Evolutionary conservation across 805 yeast species (phyloP).

Genomic region (Yarrowia osloensis): DNA sequence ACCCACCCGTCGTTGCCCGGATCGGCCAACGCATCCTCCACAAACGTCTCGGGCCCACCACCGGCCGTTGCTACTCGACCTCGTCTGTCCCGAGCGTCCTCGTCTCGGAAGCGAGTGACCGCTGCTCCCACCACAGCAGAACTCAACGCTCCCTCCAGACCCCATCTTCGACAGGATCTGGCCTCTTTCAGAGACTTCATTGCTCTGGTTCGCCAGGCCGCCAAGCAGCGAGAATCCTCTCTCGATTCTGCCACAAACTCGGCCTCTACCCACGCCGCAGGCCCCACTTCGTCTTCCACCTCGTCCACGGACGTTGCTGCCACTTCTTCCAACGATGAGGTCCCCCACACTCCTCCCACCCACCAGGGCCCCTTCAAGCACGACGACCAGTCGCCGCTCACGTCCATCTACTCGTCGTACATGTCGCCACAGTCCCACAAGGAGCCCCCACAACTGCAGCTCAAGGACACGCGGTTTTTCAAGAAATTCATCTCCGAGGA

Average conservation of each 20-base stretch:
- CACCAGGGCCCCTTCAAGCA: conserved; percentile 19
- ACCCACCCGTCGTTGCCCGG: background rate
- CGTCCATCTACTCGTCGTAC: conserved; percentile 29
- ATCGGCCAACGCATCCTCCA: background rate
- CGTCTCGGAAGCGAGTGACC: conserved; percentile 2
- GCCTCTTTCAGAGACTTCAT: conserved; percentile 30
- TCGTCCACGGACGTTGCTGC: background rate
- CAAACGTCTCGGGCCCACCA: conserved; percentile 2
- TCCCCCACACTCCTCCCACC: conserved; percentile 25
- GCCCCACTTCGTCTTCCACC: conserved; percentile 26
- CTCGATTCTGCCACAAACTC: background rate
- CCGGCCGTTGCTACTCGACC: conserved; percentile 6
- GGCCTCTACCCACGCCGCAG: background rate
- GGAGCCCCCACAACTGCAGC: conserved; percentile 31
- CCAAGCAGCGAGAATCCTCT: conserved; percentile 2
- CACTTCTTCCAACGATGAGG: background rate
- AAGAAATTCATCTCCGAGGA: conserved; percentile 72
- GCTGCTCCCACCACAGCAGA: background rate
- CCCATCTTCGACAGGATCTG: conserved; percentile 29
- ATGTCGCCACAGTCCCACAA: conserved; percentile 20
- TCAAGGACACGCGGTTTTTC: conserved; percentile 60
- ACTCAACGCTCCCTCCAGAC: conserved; percentile 18
- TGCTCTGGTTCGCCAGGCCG: conserved; percentile 22
- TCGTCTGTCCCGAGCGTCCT: conserved; percentile 7
- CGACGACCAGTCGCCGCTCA: conserved; percentile 26